phyloP scores from a whole-genome alignment of 768 basidiomycete species.

The Floccularia luteovirens region DNA sequence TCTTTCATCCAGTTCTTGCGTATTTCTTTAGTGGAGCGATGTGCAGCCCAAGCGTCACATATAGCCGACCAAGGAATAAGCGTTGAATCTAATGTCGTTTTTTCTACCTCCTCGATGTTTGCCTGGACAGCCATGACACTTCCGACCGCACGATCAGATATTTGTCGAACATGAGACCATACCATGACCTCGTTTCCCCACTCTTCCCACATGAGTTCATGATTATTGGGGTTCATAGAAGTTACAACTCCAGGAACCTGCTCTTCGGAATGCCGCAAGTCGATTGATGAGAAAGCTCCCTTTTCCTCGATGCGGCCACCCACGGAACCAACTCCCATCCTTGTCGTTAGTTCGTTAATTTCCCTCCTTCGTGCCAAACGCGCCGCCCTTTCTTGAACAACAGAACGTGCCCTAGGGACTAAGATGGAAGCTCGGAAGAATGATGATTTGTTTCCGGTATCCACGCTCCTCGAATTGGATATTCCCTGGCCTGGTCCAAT shows the following conservation, averaged over 20 bases:
- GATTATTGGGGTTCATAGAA: constrained; percentile 7
- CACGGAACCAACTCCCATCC: constrained; percentile 74
- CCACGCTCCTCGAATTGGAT: constrained; percentile 12
- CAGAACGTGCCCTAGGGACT: constrained; percentile 55
- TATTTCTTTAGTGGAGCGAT: constrained; percentile 38
- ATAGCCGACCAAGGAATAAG: constrained; percentile 62
- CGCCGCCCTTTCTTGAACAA: constrained; percentile 41
- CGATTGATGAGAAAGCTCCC: constrained; percentile 15
- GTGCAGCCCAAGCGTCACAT: constrained; percentile 56
- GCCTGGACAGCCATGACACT: constrained; percentile 37
- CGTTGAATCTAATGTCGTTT: constrained; percentile 44
- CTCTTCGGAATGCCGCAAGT: constrained; percentile 6
- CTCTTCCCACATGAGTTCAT: constrained; percentile 40
- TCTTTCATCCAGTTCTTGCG: constrained; percentile 60
- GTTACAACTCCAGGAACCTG: not conserved
- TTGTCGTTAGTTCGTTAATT: constrained; percentile 74
- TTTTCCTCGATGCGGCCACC: constrained; percentile 54
- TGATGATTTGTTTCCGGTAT: constrained; percentile 19
- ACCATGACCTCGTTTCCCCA: constrained; percentile 67
- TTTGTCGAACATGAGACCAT: constrained; percentile 63
- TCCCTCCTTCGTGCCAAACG: constrained; percentile 61
- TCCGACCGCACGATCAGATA: constrained; percentile 74
- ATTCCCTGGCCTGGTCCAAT: too few species aligned
- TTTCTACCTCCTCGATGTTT: constrained; percentile 17
- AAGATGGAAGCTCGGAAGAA: constrained; percentile 67